Evolutionary conservation across 2,329 filamentous ascomycete genomes (phyloP), one percentile per base, ranked within the genome.

Genomic region (Hymenotorrendiella dingleyae): DNA sequence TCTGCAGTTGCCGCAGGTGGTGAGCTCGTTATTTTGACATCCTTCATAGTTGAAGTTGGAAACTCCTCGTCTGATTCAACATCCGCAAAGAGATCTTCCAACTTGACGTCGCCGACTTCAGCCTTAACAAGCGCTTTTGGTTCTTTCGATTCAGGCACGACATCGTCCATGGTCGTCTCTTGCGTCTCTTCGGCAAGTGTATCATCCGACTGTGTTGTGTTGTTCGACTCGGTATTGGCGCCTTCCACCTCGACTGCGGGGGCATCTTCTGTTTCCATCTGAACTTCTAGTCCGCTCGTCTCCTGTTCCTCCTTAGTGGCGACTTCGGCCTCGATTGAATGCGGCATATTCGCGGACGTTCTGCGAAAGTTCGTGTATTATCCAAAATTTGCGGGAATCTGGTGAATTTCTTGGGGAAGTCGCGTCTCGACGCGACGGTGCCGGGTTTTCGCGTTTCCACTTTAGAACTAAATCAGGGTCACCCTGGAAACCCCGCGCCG

Each of bases 61-160:
- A 81, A 80, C 48, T 82, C 78, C 1, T 79, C 76, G 49, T 82
- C 77, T 2, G 74, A 78, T 33, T 78, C 76, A 14, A 68, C 67
- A 49, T 78, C 75, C 24, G 66, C 70, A 42, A 82, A 82, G 9
- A 82, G 52, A 4, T 80, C 74, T 36, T 80, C 76, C 6, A 82
- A 62, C 43, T 75, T 78, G 33, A 71, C 63, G 29, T 73, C 56
- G 16, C 19, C 11, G 11, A 6, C 36, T 55, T 54, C 1, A 49
- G n/a, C 23, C n/a, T n/a, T n/a, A n/a, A 17, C n/a, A 17, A 12
- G 4, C 11, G 12, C n/a, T 16, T 14, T 4, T 33, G 12, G 36
- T 29, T 28, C 26, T 26, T 29, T 29, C 9, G 11, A 10, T 28
- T 20, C 19, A 21, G n/a, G 4, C 9, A 19, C 12, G 28, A 32